A percentile compares a stretch with the other conserved stretches of the same genome.
phyloP scores from a whole-genome alignment of 2,329 filamentous ascomycete genomes.

The Xylariaceae sp. region DNA sequence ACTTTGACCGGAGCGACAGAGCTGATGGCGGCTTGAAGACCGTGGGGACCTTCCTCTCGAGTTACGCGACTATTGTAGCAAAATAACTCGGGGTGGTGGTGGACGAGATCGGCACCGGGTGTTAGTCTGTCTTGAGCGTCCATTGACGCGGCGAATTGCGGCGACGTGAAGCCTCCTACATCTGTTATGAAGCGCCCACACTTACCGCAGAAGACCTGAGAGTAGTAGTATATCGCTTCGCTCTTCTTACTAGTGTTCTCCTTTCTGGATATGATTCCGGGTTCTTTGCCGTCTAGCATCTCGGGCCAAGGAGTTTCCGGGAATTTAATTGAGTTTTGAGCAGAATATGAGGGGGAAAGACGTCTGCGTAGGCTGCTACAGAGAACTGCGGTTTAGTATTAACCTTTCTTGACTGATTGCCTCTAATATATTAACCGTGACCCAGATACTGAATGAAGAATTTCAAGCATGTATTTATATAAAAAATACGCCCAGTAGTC shows the following conservation, averaged over 20 bases:
- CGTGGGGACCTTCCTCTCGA: background rate
- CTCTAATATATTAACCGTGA: no score
- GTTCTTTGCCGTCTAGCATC: background rate
- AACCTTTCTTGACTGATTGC: no score
- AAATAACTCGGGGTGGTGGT: background rate
- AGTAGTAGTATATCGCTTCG: constrained; percentile 1
- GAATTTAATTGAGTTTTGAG: no score
- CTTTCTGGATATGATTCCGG: background rate
- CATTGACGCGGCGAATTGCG: background rate
- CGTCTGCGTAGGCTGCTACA: no score
- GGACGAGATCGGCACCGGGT: constrained; percentile 2
- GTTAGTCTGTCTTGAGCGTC: background rate
- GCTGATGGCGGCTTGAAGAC: background rate
- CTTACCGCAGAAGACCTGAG: constrained; percentile 6
- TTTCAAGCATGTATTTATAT: no score
- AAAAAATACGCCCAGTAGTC: no score
- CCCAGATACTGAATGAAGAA: no score
- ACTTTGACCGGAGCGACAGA: background rate
- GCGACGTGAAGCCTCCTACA: constrained; percentile 3
- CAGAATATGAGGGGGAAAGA: no score
- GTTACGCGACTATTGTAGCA: background rate
- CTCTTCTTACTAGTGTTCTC: background rate
- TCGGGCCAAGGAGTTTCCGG: no score
- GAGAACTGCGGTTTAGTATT: no score
- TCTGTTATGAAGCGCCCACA: constrained; percentile 8